Conservation (phyloP, 192 early-diverging fungal genomes). For the Rhizoclosmatium sp. region DNA sequence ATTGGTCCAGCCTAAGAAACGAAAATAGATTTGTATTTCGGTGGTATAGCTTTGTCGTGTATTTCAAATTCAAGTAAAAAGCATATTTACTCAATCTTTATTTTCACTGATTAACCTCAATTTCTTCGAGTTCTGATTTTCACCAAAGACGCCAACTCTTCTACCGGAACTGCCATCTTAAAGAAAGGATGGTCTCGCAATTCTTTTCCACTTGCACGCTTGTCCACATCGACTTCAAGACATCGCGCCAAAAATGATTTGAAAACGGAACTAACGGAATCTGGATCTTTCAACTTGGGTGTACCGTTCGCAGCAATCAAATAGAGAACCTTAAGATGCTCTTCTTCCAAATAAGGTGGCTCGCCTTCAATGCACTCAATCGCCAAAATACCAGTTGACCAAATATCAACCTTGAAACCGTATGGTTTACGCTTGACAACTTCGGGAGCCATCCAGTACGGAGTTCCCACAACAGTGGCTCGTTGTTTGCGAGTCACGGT, state of each 20-base stretch:
- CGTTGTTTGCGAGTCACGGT: constrained; percentile 80
- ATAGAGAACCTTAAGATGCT: constrained; percentile 76
- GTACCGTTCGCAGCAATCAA: constrained; percentile 90
- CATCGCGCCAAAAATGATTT: constrained; percentile 91
- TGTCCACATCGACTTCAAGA: constrained; percentile 89
- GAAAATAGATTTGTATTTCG: constrained; percentile 38
- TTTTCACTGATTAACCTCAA: neutral
- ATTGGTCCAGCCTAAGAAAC: constrained; percentile 67
- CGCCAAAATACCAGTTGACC: constrained; percentile 68
- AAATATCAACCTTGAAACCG: constrained; percentile 61
- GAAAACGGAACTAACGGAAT: constrained; percentile 79
- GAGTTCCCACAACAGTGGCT: constrained; percentile 63
- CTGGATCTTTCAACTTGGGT: constrained; percentile 87
- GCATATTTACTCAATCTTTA: neutral
- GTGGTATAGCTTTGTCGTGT: neutral
- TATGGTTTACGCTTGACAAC: constrained; percentile 59
- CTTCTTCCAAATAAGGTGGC: constrained; percentile 80
- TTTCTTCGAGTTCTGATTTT: constrained; percentile 1
- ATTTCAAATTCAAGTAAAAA: neutral
- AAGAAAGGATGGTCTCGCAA: constrained; percentile 82
- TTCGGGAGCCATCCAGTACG: constrained; percentile 64
- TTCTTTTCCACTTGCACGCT: constrained; percentile 81
- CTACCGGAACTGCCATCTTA: constrained; percentile 75
- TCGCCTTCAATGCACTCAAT: constrained; percentile 68
- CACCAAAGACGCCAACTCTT: constrained; percentile 76